Conservation (phyloP, 1,139 yeast species). For the Geotrichum australiense region DNA sequence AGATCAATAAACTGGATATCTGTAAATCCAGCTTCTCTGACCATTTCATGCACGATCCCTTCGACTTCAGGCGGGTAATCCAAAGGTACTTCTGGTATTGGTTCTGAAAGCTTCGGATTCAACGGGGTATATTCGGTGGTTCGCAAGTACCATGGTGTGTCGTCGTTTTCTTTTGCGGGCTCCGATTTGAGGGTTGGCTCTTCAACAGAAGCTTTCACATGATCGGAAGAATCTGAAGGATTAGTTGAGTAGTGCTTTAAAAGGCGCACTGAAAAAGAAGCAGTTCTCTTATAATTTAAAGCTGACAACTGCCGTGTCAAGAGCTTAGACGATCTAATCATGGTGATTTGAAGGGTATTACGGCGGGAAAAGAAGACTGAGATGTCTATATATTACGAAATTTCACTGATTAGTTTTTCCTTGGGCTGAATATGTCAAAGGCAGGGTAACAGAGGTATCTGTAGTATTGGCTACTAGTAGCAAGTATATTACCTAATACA, state of each 20-base stretch:
- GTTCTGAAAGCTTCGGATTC: constrained; percentile 23
- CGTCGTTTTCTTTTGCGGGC: too few relatives aligned
- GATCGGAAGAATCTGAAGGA: background rate
- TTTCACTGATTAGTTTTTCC: too few relatives aligned
- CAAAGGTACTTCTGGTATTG: constrained; percentile 41
- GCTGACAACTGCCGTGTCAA: background rate
- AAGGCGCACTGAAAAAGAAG: background rate
- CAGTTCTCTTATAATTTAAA: background rate
- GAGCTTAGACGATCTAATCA: background rate
- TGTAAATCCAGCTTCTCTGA: constrained; percentile 56
- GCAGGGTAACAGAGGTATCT: too few relatives aligned
- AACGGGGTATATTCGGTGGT: constrained; percentile 19
- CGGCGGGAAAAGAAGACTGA: too few relatives aligned
- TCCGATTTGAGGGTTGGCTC: too few relatives aligned
- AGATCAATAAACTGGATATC: constrained; percentile 57
- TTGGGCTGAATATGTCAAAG: too few relatives aligned
- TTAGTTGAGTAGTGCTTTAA: background rate
- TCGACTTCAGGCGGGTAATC: constrained; percentile 48
- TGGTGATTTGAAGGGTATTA: too few relatives aligned
- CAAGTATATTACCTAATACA: too few relatives aligned
- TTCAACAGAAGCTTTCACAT: constrained; percentile 1
- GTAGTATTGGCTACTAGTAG: too few relatives aligned
- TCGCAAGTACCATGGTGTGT: constrained; percentile 29
- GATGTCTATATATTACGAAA: too few relatives aligned
- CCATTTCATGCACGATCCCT: constrained; percentile 43